Evolutionary conservation across 2,329 filamentous ascomycete species (phyloP).

Genomic region (Aspergillus sp.): DNA sequence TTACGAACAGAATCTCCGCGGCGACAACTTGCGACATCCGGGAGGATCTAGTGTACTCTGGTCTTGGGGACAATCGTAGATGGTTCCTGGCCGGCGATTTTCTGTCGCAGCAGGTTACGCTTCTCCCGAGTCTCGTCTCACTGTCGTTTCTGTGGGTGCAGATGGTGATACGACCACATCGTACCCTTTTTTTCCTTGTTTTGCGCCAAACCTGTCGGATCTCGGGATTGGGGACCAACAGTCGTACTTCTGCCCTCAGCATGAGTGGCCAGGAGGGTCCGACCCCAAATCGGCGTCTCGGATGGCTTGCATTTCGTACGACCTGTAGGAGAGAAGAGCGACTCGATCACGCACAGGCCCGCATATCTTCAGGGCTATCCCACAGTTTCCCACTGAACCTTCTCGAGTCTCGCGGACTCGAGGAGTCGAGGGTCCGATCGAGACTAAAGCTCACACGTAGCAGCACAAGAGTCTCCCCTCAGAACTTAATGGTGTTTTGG

Average conservation of each 20-base stretch:
- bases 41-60: constrained; percentile 8
- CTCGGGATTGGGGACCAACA: background rate
- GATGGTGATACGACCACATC: background rate
- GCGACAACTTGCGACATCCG: background rate
- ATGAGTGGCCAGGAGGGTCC: background rate
- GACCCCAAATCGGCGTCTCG: constrained; percentile 7
- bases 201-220: background rate
- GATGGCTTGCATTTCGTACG: constrained; percentile 17
- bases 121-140: background rate
- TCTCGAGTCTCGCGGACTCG: background rate
- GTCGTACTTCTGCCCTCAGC: constrained; percentile 2
- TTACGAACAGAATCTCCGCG: background rate
- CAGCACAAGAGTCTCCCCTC: too few species aligned
- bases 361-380: constrained; percentile 10
- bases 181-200: background rate
- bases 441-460: too few species aligned
- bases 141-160: background rate
- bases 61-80: constrained; percentile 3
- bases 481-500: too few species aligned
- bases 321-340: constrained; percentile 1
- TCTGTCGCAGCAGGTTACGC: background rate
- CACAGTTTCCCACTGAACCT: constrained; percentile 4
- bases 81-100: constrained; percentile 3
- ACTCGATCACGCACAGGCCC: constrained; percentile 13
- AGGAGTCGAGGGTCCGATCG: background rate